These are phyloP conservation scores for Mycosarcoma maydis DNA, from an alignment of 1,284 basidiomycete genomes.

Conservation along the genomic window DNA sequence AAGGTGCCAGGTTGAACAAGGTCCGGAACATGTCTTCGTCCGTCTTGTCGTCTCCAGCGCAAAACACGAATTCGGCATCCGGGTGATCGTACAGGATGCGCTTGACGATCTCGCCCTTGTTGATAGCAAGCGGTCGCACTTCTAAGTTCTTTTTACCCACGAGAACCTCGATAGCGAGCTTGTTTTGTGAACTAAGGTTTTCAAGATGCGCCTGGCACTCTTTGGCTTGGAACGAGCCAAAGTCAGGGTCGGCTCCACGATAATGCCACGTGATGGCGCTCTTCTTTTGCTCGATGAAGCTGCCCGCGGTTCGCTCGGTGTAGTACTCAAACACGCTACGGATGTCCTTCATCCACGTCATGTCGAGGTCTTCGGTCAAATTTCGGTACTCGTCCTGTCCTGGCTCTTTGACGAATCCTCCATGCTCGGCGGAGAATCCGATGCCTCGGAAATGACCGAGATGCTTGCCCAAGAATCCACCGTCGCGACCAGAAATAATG, in stretches of 20 bases:
- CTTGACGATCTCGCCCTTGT: conserved; percentile 99
- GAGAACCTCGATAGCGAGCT: conserved; percentile 67
- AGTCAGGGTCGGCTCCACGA: conserved; percentile 89
- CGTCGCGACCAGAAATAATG: conserved; percentile 97
- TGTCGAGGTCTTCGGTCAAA: conserved; percentile 89
- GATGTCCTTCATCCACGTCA: conserved; percentile 97
- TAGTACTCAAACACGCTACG: conserved; percentile 95
- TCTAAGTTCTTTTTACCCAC: conserved; percentile 97
- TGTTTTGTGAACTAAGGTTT: conserved; percentile 72
- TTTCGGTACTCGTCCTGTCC: conserved; percentile 79
- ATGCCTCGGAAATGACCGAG: conserved; percentile 84
- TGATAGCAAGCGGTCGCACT: conserved; percentile 90
- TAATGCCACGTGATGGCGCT: conserved; percentile 99
- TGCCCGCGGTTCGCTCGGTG: conserved; percentile 92
- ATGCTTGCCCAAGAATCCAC: conserved; percentile 88
- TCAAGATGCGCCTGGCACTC: conserved; percentile 96
- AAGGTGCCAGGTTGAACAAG: conserved; percentile 47
- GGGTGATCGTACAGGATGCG: conserved; percentile 89
- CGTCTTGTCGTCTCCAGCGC: conserved; percentile 97
- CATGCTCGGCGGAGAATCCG: conserved; percentile 96
- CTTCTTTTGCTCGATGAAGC: conserved; percentile 95
- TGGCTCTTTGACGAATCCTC: conserved; percentile 86
- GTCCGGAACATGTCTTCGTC: conserved; percentile 67
- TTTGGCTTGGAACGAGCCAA: conserved; percentile 75
- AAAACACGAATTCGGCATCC: conserved; percentile 93